These are phyloP conservation scores for Rhodotorula paludigena DNA, from an alignment of 768 basidiomycete genomes.

Conservation along the genomic window DNA sequence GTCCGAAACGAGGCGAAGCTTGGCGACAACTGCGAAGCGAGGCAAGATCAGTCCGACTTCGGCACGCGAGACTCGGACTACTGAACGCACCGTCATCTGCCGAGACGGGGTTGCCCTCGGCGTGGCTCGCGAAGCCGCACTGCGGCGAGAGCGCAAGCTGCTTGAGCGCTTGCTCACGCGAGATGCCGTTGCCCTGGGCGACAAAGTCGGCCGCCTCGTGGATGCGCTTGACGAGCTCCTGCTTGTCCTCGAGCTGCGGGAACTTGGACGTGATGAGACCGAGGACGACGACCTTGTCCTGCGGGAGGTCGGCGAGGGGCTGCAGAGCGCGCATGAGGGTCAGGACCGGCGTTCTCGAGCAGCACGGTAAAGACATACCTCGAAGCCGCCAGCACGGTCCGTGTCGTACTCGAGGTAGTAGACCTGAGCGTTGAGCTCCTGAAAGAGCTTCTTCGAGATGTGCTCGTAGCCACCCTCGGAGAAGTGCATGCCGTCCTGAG, in stretches of 20 bases:
- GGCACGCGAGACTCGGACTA: not conserved
- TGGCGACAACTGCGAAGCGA: not conserved
- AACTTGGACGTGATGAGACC: constrained; percentile 44
- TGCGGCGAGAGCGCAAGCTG: constrained; percentile 57
- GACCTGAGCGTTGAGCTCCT: constrained; percentile 40
- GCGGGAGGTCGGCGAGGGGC: constrained; percentile 42
- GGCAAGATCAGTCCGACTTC: not conserved
- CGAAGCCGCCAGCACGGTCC: constrained; percentile 42
- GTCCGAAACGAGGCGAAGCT: no score
- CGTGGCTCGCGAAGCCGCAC: constrained; percentile 60
- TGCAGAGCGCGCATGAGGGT: constrained; percentile 7
- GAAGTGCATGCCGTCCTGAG: constrained; percentile 41
- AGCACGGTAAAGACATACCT: constrained; percentile 12
- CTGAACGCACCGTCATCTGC: constrained; percentile 51
- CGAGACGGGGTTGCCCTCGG: constrained; percentile 58
- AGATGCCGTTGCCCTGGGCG: constrained; percentile 51
- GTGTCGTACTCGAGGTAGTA: constrained; percentile 46
- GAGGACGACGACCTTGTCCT: constrained; percentile 42
- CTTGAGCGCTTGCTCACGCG: constrained; percentile 55
- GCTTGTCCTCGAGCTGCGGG: constrained; percentile 54
- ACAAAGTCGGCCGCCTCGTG: constrained; percentile 57
- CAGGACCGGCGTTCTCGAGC: not conserved
- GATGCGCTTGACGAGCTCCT: constrained; percentile 55
- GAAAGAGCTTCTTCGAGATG: constrained; percentile 45
- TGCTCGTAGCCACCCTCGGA: constrained; percentile 43